Base-by-base conservation (phyloP, 2,329 filamentous ascomycete species). In the Sarocladiaceae sp. region DNA sequence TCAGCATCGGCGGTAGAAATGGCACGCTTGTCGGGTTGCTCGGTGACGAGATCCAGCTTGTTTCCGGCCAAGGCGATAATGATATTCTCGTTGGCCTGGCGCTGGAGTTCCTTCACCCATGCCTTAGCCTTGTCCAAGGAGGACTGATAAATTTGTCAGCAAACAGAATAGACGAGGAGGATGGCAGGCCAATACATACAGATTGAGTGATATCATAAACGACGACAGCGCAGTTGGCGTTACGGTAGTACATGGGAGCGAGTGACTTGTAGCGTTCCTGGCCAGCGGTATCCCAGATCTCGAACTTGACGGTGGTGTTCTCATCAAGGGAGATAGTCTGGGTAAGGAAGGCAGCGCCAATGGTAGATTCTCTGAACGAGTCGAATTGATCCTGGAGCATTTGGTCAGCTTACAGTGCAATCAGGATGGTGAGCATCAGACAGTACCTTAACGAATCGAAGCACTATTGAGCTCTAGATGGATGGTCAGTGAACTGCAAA, bases 181-280 rank as follows among this genome's bases (percentile, higher is more conserved):
- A 20, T 20, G 40, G 8, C 31, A n/a, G 22, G 5, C 22, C 11
- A 31, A 28, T 48, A 73, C 88, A 57, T 86, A 99, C 94, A 60
- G 94, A 90, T 82, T 99, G 94, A 66, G 94, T 99, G 66, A 99
- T 97, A 74, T 99, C 94, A 73, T 99, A 99, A 60, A 99, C 94
- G 47, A 99, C 93, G 28, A 99, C 93, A 54, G 95, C 94, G 75
- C 94, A 97, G 82, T 99, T 97, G 62, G 95, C 95, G 70, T 99
- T 99, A 64, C 95, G 81, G 77, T 99, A 99, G 79, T 99, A 99
- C 94, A 99, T 99, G 63, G 94, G 94, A 29, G 94, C 94, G 60
- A 99, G 80, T 12, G 94, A 97, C 80, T 97, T 97, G 82, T 97
- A 99, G 66, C 95, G 85, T 75, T 99, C 94, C 76, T 99, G 94